Base-by-base conservation (phyloP, 1,284 basidiomycete genomes). In the Porphyrellus sp. region DNA sequence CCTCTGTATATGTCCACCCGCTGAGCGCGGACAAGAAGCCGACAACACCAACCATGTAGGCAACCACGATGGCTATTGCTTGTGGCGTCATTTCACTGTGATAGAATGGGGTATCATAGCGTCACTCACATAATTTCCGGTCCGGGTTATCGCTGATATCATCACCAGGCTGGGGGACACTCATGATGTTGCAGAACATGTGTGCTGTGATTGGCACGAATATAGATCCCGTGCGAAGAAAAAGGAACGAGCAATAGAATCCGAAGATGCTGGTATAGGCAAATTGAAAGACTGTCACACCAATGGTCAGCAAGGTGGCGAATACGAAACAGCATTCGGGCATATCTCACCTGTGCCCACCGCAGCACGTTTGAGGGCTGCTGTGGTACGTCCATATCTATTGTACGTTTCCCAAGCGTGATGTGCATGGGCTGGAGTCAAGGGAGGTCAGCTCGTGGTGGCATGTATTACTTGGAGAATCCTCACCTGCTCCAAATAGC, bases 171-270 rank as follows among this genome's bases (percentile, higher is more conserved):
- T 77, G 75, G 9, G 93, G 93, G n/a, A 95, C 61, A 2, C 95
- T 95, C 92, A 98, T 95, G 41, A 89, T 67, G 67, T 99, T 99
- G 75, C 96, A 98, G 64, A 94, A 93, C 4, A 89, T 74, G 70
- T 99, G 96, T 0, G 91, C 81, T 28, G 79, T 70, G 49, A 93
- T 76, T 0, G 91, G 77, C 0, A 82, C 78, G 23, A 79, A 63
- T 46, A 84, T 72, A 53, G 79, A 80, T 64, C 85, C 84, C 3
- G 92, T 91, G 42, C 90, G 81, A 2, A 98, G 74, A 71, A 92
- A 94, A 25, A 98, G 76, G 68, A 85, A 97, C 8, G 91, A 81
- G 18, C 86, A 88, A 69, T 90, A 91, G 74, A 89, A 92, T 5
- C 96, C 96, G 60, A 98, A 99, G 8, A 98, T 63, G 5, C 87